Evolutionary conservation across 257 asterid species (phyloP), one percentile per base, ranked within the genome.

Genomic region (Primulina eburnea): DNA sequence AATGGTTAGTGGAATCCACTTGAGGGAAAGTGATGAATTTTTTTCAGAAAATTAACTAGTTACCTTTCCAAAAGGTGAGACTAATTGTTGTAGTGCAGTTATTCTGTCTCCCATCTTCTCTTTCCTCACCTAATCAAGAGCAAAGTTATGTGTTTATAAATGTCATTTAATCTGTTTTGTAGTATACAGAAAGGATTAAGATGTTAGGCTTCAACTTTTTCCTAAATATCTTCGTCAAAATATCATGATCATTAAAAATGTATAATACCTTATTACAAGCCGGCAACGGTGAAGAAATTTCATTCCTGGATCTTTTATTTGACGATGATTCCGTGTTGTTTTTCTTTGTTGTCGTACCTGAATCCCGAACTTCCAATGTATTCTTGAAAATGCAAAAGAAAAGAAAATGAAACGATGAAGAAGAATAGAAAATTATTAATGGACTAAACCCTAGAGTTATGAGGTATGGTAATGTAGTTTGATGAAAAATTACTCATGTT

Each of bases 71-170:
- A 89, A 89, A 87, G 96, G 96, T 62, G 96, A 85, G 83, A 89
- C 90, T 80, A 89, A 83, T 87, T 89, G 96, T 84, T 89, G 96
- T 65, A 89, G 89, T 56, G 96, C 90, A 76, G 88, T 87, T 89
- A 89, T 86, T 87, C 96, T 84, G 94, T 89, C 96, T 71, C 96
- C 96, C 94, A 89, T 84, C 88, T 87, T 89, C 84, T 89, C 96
- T 85, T 89, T 89, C 80, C 96, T 84, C 79, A 85, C 96, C 96
- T 89, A 78, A 76, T 75, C 69, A 65, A 68, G 59, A 74, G 68
- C 73, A 74, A 73, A 71, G 26, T 70, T 24, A 1, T 47, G 82
- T 75, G 77, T 71, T 16, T 71, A 8, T 53, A 55, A 67, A 65
- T 74, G 60, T 81, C 70, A 69, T 62, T 32, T 53, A 56, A 47